A percentile compares a stretch with the other conserved stretches of the same genome.
Conservation (phyloP, 139 green algal genomes). For the Mesostigma viride region DNA sequence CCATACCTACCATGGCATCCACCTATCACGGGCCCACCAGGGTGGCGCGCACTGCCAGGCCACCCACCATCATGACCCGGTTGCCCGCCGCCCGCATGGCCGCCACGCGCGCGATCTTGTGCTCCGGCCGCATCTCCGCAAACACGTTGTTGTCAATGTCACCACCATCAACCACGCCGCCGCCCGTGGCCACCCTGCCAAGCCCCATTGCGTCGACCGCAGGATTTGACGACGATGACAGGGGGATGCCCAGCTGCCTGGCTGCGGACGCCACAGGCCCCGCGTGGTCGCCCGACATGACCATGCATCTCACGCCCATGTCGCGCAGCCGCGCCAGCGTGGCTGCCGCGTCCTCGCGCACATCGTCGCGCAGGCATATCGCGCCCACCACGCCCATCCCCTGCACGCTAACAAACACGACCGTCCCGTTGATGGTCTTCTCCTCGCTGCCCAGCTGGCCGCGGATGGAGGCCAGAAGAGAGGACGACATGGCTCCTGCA, state of each 20-base stretch:
- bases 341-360: constrained; percentile 48
- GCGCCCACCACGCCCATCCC: constrained; percentile 49
- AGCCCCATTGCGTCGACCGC: constrained; percentile 36
- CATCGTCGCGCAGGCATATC: constrained; percentile 50
- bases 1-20: too few relatives aligned
- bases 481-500: too few relatives aligned
- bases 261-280: constrained; percentile 30
- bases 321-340: constrained; percentile 46
- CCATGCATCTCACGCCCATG: constrained; percentile 42
- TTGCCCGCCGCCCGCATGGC: constrained; percentile 31
- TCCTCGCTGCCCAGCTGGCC: neutral
- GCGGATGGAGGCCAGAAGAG: neutral
- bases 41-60: too few relatives aligned
- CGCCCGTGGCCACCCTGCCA: too few relatives aligned
- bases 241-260: neutral
- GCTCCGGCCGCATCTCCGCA: constrained; percentile 18
- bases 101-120: constrained; percentile 27
- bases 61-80: constrained; percentile 61
- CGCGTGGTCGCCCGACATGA: constrained; percentile 64
- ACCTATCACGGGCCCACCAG: too few relatives aligned
- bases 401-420: constrained; percentile 53
- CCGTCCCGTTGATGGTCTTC: neutral
- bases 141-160: too few relatives aligned
- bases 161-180: too few relatives aligned
- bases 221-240: neutral